Evolutionary conservation across 1,139 yeast genomes (phyloP).

Genomic region (Wickerhamiella pararugosa): DNA sequence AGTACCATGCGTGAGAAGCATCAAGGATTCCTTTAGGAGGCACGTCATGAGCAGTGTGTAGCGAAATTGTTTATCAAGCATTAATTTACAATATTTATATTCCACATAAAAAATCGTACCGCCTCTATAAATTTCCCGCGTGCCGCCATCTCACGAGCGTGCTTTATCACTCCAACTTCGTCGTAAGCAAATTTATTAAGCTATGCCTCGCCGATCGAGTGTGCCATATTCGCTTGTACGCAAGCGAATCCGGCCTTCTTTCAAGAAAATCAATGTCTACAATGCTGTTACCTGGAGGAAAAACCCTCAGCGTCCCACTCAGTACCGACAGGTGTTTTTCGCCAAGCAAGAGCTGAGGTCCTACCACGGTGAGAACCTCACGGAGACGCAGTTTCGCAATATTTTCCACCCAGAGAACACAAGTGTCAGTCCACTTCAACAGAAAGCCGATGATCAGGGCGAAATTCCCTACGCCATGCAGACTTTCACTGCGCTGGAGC

Average conservation of each 20-base stretch:
- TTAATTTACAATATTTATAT: too few species aligned
- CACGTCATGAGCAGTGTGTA: too few species aligned
- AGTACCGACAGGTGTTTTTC: conserved; percentile 81
- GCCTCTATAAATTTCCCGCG: background rate
- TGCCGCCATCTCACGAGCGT: too few species aligned
- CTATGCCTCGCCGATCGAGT: conserved; percentile 16
- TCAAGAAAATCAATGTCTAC: conserved; percentile 85
- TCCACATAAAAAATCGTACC: background rate
- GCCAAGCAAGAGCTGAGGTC: conserved; percentile 88
- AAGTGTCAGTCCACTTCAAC: conserved; percentile 55
- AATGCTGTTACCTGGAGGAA: conserved; percentile 39
- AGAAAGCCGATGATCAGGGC: conserved; percentile 13
- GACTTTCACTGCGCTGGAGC: conserved; percentile 77
- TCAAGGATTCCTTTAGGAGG: too few species aligned
- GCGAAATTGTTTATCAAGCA: background rate
- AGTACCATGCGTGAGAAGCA: too few species aligned
- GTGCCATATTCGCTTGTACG: conserved; percentile 17
- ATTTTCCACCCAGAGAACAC: conserved; percentile 59
- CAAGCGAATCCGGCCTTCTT: conserved; percentile 66
- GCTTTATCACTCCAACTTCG: too few species aligned
- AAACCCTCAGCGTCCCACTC: conserved; percentile 36
- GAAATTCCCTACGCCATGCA: conserved; percentile 65
- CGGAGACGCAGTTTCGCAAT: conserved; percentile 69
- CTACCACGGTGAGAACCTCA: conserved; percentile 88
- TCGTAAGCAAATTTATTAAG: background rate